Conservation (phyloP, 208 protist species). For the Leishmania braziliensis region DNA sequence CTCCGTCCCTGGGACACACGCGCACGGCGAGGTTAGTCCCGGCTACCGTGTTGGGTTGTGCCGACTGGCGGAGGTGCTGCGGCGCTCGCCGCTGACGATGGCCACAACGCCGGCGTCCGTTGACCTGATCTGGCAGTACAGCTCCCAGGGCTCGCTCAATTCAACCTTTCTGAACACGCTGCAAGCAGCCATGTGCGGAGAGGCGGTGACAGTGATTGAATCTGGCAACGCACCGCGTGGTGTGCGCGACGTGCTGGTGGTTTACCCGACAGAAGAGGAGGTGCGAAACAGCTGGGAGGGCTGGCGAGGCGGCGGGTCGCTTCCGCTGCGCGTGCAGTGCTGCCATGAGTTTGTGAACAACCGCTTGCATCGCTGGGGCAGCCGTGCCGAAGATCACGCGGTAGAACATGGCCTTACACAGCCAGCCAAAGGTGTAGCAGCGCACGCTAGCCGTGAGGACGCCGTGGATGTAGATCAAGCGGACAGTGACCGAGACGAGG, state of each 20-base stretch:
- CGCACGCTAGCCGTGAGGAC: conserved; percentile 5
- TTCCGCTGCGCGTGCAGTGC: conserved; percentile 59
- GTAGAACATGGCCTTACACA: no score
- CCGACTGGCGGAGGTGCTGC: conserved; percentile 35
- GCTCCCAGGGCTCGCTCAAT: conserved; percentile 72
- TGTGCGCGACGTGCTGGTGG: conserved; percentile 46
- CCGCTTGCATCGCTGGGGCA: conserved; percentile 70
- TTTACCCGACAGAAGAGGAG: conserved; percentile 85
- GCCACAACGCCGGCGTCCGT: background rate
- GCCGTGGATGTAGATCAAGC: conserved; percentile 20
- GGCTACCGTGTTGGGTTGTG: conserved; percentile 43
- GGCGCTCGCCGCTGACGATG: background rate
- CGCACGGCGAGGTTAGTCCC: conserved; percentile 16
- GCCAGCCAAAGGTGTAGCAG: background rate
- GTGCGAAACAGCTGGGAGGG: conserved; percentile 76
- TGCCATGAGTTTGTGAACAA: conserved; percentile 72
- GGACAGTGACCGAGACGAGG: conserved; percentile 3
- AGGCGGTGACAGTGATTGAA: background rate
- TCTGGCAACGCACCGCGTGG: background rate
- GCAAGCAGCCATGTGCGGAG: conserved; percentile 41
- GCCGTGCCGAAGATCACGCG: background rate
- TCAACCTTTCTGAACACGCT: conserved; percentile 51
- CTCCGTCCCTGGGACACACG: conserved; percentile 65
- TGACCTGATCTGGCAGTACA: conserved; percentile 83
- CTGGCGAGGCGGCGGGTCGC: conserved; percentile 70